Percentiles rank a stretch among this genome's conserved stretches.
Evolutionary conservation across 2,329 filamentous ascomycete species (phyloP).

Genomic region (Calonectria pseudoturangicola): DNA sequence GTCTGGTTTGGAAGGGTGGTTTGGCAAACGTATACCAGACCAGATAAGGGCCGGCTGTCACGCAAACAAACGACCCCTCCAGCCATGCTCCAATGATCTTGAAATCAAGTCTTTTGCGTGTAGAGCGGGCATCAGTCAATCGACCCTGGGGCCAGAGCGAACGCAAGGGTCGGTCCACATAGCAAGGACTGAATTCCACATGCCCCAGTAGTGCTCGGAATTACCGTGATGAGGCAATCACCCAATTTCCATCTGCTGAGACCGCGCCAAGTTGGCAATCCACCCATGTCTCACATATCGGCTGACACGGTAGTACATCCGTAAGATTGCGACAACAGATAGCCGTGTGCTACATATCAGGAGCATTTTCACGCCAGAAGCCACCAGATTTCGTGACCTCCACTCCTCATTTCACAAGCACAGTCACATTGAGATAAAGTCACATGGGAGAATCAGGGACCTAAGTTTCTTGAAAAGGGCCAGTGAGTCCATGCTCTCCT

Average conservation of each 20-base stretch:
- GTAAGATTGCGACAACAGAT: too few relatives aligned
- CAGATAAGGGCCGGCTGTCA: too few relatives aligned
- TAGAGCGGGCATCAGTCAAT: neutral
- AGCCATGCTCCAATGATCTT: too few relatives aligned
- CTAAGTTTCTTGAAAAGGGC: neutral
- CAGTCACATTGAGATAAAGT: neutral
- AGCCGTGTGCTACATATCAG: too few relatives aligned
- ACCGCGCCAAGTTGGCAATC: neutral
- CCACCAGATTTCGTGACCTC: too few relatives aligned
- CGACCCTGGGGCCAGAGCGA: neutral
- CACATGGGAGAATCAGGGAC: too few relatives aligned
- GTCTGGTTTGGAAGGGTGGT: too few relatives aligned
- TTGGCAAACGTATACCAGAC: too few relatives aligned
- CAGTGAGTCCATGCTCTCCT: conserved; percentile 17
- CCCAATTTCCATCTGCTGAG: too few relatives aligned
- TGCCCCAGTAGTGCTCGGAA: neutral
- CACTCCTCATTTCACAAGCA: neutral
- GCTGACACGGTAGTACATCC: too few relatives aligned
- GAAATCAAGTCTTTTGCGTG: neutral
- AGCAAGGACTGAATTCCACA: neutral
- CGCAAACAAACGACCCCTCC: too few relatives aligned
- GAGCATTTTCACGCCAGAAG: neutral
- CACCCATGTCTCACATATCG: conserved; percentile 1
- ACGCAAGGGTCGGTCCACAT: neutral
- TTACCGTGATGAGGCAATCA: neutral